Evolutionary conservation across 2,329 filamentous ascomycete genomes (phyloP), one percentile per base, ranked within the genome.

Genomic region (Talaromyces sp.): DNA sequence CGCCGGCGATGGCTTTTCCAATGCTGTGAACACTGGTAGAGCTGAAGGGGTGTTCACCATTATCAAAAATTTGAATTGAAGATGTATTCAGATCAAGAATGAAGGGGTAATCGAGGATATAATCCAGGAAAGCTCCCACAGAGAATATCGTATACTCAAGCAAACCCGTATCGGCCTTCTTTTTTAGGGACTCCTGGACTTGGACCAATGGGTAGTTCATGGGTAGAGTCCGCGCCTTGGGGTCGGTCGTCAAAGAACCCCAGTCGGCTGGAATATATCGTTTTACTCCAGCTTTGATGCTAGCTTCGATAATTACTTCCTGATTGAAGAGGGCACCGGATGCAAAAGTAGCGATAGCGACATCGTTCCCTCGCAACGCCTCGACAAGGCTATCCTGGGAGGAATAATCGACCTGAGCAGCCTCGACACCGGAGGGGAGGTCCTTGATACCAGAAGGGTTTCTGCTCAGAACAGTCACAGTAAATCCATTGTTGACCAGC

Each of bases 381-480:
- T 52, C 35, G n/a, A 11, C 11, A 11, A 61, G 33, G 7, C 39
- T 33, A 27, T 52, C 43, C 11, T 49, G 22, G 49, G 16, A 61
- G 31, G n/a, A 24, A 37, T 62, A 62, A 37, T 62, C 60, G 13
- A 62, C 60, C 19, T 61, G 24, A 22, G 14, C 22, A 37, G 45
- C 59, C 22, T 50, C 16, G 8, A 62, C 45, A 3, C 45, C 31
- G 19, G 27, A 14, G 19, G 45, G 60, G 9, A 41, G 14, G 24
- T 50, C 45, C n/a, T 37, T 37, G n/a, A 56, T 52, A 16, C 16
- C n/a, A 22, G 45, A 62, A 49, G 45, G 3, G 9, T 24, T 11
- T 19, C 45, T 43, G 16, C 14, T 62, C 43, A 41, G 33, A n/a
- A 62, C 14, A 11, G 45, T 52, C 19, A 41, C 14, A 16, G 22